These are phyloP conservation scores for Podila epicladia DNA, from an alignment of 192 early-diverging fungal species.

Conservation along the genomic window DNA sequence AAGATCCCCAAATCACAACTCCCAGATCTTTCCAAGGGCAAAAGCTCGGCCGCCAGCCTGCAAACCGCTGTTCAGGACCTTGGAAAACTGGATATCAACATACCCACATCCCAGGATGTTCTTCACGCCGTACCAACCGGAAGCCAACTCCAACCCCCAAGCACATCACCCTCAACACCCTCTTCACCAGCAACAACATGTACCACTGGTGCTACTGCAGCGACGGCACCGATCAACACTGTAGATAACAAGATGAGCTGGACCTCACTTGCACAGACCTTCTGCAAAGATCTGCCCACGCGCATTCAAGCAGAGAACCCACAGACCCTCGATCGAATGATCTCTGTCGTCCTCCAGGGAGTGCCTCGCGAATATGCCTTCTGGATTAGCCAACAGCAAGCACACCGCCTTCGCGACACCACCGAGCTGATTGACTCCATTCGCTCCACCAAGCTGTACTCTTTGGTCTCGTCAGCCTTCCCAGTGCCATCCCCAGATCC, in stretches of 20 bases:
- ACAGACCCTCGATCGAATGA: conserved; percentile 54
- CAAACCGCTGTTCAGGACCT: conserved; percentile 15
- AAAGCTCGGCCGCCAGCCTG: background rate
- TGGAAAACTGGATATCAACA: conserved; percentile 3
- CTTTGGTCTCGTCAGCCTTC: conserved; percentile 52
- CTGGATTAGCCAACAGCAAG: conserved; percentile 54
- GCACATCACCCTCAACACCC: background rate
- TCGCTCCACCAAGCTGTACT: conserved; percentile 51
- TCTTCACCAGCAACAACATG: conserved; percentile 2
- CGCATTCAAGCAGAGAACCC: conserved; percentile 63
- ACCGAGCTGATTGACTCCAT: conserved; percentile 52
- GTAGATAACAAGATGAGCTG: conserved; percentile 54
- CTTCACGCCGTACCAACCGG: background rate
- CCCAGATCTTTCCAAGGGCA: background rate
- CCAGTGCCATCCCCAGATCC: conserved; percentile 1
- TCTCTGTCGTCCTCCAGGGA: conserved; percentile 59
- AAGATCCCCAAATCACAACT: conserved; percentile 34
- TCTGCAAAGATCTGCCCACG: conserved; percentile 63
- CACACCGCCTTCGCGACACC: conserved; percentile 38
- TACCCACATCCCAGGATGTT: conserved; percentile 11
- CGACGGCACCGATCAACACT: conserved; percentile 9
- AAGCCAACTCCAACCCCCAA: background rate
- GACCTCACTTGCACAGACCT: conserved; percentile 62
- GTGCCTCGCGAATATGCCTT: conserved; percentile 53
- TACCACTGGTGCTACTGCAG: conserved; percentile 10